Percentiles rank a stretch among this genome's conserved stretches.
Conservation (phyloP, 306 rosid species). For the Cicer chorassanicum region DNA sequence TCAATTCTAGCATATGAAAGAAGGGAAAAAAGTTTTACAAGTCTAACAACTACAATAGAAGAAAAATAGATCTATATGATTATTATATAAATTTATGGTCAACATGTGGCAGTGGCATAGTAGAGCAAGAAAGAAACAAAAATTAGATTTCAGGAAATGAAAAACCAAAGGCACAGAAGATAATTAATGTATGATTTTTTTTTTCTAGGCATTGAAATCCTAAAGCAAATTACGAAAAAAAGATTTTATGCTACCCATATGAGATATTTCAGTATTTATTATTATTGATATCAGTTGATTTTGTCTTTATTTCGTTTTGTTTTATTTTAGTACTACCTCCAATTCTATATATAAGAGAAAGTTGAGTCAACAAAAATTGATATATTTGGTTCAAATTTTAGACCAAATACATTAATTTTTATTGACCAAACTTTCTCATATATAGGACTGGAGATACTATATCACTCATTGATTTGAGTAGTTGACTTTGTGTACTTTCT, state of each 20-base stretch:
- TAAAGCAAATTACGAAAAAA: too few relatives aligned
- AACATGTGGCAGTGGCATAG: not conserved
- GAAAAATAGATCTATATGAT: not conserved
- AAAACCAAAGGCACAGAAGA: not conserved
- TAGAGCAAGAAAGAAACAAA: not conserved
- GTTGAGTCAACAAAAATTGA: too few relatives aligned
- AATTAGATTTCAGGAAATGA: not conserved
- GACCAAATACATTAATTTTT: too few relatives aligned
- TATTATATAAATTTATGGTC: not conserved
- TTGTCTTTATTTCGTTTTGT: too few relatives aligned
- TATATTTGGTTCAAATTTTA: too few relatives aligned
- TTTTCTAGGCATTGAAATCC: not conserved
- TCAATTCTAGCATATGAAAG: conserved; percentile 21
- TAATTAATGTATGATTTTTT: not conserved
- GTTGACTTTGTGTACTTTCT: not conserved
- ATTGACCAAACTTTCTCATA: too few relatives aligned
- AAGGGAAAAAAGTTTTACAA: not conserved
- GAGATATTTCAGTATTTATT: not conserved
- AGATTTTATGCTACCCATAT: too few relatives aligned
- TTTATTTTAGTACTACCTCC: too few relatives aligned
- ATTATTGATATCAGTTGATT: too few relatives aligned
- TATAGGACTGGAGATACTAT: too few relatives aligned
- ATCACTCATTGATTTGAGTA: not conserved
- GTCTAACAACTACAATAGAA: not conserved
- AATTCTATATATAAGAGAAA: too few relatives aligned